Conservation (phyloP, 352 stramenopile species). For the Phytophthora citrophthora region DNA sequence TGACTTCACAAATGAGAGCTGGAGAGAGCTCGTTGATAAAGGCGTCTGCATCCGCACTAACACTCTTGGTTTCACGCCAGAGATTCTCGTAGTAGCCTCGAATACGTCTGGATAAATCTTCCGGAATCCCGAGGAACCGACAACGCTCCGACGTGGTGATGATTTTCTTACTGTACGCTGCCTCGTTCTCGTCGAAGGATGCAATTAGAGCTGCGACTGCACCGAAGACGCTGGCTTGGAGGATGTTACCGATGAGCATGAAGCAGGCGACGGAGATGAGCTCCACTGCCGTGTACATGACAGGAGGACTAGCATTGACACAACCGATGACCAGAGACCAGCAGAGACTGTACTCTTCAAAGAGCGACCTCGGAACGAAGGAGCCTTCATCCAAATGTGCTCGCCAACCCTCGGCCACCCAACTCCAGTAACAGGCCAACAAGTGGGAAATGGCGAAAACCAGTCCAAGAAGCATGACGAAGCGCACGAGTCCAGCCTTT, state of each 20-base stretch:
- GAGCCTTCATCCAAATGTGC: slow-evolving; percentile 35
- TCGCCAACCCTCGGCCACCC: slow-evolving; percentile 51
- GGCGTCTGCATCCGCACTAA: slow-evolving; percentile 60
- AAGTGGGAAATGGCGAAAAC: slow-evolving; percentile 61
- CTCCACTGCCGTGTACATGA: slow-evolving; percentile 54
- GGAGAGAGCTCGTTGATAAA: slow-evolving; percentile 82
- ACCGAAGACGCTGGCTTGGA: slow-evolving; percentile 76
- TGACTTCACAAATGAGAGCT: slow-evolving; percentile 74
- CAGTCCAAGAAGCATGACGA: slow-evolving; percentile 52
- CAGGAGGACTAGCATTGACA: slow-evolving; percentile 63
- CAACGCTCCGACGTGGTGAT: slow-evolving; percentile 68
- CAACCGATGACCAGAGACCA: slow-evolving; percentile 70
- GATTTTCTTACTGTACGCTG: slow-evolving; percentile 71
- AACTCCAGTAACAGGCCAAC: slow-evolving; percentile 73
- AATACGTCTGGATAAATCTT: slow-evolving; percentile 55
- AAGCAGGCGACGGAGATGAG: slow-evolving; percentile 62
- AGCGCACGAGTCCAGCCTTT: slow-evolving; percentile 66
- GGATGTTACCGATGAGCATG: slow-evolving; percentile 71
- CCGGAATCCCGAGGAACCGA: slow-evolving; percentile 65
- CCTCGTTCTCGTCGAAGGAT: slow-evolving; percentile 70
- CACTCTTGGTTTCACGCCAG: slow-evolving; percentile 68
- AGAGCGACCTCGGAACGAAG: slow-evolving; percentile 29
- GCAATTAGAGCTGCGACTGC: slow-evolving; percentile 65
- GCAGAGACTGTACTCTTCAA: slow-evolving; percentile 52
- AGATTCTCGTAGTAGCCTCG: slow-evolving; percentile 71